Evolutionary conservation across 495 filamentous ascomycete genomes (phyloP), one percentile per base, ranked within the genome.

Genomic region (Aspergillus diversus): DNA sequence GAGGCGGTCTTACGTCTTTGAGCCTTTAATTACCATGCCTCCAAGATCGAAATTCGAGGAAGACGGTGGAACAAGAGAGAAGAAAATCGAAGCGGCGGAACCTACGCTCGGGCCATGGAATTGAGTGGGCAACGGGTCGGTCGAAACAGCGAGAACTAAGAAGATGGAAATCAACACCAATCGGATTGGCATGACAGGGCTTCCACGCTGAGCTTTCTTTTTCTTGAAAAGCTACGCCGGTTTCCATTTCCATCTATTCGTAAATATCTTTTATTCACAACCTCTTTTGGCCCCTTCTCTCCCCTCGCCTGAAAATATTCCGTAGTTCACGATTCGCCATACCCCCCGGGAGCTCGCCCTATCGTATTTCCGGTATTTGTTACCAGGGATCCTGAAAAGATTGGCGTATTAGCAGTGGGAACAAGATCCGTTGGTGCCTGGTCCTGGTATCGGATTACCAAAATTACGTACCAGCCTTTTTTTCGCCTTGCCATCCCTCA

Each of bases 11-110:
- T 27, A 27, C 21, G 2, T 27, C 21, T 27, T 27, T 27, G 21
- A 1, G 48, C 16, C n/a, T 15, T 12, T 58, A 54, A 35, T 46
- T 17, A 54, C 51, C 31, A 4, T n/a, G 16, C 5, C 47, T 8
- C 9, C 47, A 52, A 12, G 49, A 54, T 60, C 64, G 75, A 73
- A 73, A 34, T 58, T 32, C 59, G 50, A 66, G 49, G 75, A 76
- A 76, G 42, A 32, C 37, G 60, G 66, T 78, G 73, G 77, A 80
- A 80, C 57, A 13, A 48, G 64, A 54, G 57, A 63, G 77, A 80
- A 80, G 64, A 59, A 17, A 21, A 68, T 70, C 21, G 70, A 70
- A 72, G 33, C 56, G 57, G 61, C 67, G 37, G 66, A 74, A 68
- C 55, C 59, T 56, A 46, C 71, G 73, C 72, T 74, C 72, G 73